Percentiles rank a stretch among this genome's conserved stretches.
Conservation (phyloP, 2,329 filamentous ascomycete genomes). For the Didymella segeticola region DNA sequence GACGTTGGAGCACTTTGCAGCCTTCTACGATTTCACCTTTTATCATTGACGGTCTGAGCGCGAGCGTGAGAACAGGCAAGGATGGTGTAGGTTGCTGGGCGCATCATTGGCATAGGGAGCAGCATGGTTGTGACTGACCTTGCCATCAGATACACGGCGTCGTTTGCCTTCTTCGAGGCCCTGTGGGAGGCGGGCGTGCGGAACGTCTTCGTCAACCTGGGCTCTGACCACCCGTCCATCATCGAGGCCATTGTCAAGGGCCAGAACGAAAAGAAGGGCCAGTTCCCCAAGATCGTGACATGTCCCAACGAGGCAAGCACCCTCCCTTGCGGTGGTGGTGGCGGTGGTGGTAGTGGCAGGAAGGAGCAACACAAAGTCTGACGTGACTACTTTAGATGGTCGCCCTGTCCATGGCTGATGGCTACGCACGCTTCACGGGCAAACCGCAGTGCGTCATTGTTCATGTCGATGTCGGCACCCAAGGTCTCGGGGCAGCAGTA, state of each 20-base stretch:
- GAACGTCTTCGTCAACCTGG: slow-evolving; percentile 68
- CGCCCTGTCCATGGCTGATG: slow-evolving; percentile 83
- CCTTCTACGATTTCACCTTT: neutral
- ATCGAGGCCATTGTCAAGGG: slow-evolving; percentile 82
- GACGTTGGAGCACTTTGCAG: neutral
- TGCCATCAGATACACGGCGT: slow-evolving; percentile 69
- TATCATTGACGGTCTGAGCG: neutral
- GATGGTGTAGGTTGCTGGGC: slow-evolving; percentile 35
- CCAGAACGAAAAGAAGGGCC: slow-evolving; percentile 68
- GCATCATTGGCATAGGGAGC: too few relatives aligned
- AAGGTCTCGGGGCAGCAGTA: slow-evolving; percentile 77
- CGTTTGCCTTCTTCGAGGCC: slow-evolving; percentile 83
- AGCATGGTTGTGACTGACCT: too few relatives aligned
- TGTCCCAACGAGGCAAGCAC: slow-evolving; percentile 75
- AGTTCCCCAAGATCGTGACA: slow-evolving; percentile 77
- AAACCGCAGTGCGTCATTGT: slow-evolving; percentile 80
- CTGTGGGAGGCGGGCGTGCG: slow-evolving; percentile 66
- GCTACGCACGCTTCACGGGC: slow-evolving; percentile 72
- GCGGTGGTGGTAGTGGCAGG: too few relatives aligned
- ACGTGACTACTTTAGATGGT: slow-evolving; percentile 68
- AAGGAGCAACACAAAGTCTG: too few relatives aligned
- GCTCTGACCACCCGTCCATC: slow-evolving; percentile 77
- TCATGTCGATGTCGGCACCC: slow-evolving; percentile 83
- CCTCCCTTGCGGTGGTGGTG: neutral
- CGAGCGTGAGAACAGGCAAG: slow-evolving; percentile 2